Evolutionary conservation across 75 land plant species (phyloP), one percentile per base, ranked within the genome.

Genomic region (Isoetes taiwanensis): DNA sequence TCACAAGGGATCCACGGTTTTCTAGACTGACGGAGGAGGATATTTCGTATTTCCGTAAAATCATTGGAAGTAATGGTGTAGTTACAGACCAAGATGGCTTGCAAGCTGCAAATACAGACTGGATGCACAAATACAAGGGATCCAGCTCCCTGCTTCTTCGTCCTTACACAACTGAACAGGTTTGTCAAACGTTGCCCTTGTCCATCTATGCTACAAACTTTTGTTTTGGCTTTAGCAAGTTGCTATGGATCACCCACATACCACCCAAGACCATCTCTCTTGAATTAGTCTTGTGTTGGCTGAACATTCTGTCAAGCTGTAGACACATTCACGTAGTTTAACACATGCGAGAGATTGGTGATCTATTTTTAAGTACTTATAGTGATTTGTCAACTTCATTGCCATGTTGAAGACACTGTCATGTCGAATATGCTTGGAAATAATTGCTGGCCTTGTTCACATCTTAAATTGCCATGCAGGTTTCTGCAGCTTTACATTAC

Each of bases 121-220:
- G 97, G 94, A 76, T 83, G 85, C 24, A 64, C 27, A 86, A 87
- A 41, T 87, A 83, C 58, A 67, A 63, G 46, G 97, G 97, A n/a
- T 74, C 82, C 37, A 86, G 94, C 61, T 66, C 76, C 75, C 78
- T 87, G 50, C 52, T 86, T 72, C 84, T 91, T 19, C 82, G 64
- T 41, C 97, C 97, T 28, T 69, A 65, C 50, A 78, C 58, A 75
- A 72, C 89, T 32, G 69, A 76, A 52, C 85, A 90, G 80, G 97
- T 85, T 52, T 3, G 37, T n/a, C n/a, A n/a, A n/a, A n/a, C n/a
- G n/a, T n/a, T n/a, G n/a, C n/a, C n/a, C n/a, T n/a, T n/a, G n/a
- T n/a, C n/a, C n/a, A n/a, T n/a, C n/a, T 46, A 23, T 46, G 12
- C 25, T 9, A 9, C 12, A 9, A 14, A 9, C 12, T 37, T 9